Base-by-base conservation (phyloP, 257 asterid genomes). In the Solanum dulcamara region DNA sequence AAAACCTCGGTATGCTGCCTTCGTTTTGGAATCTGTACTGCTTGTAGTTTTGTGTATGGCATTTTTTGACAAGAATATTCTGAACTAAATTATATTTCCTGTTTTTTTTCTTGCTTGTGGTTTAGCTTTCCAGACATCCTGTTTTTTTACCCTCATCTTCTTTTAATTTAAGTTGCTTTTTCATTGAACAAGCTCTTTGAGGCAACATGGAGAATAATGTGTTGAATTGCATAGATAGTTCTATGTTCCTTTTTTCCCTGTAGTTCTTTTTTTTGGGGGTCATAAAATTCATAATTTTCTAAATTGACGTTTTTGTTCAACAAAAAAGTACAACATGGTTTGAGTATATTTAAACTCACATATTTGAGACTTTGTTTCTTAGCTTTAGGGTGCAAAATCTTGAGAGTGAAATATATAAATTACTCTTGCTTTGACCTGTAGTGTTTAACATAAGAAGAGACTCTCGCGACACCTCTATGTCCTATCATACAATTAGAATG, bases 1-100 rank as follows among this genome's bases (percentile, higher is more conserved):
- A 93, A 91, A 87, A 70, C 93, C 85, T 51, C 64, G 98, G 99
- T 96, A 93, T 85, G 93, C 81, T 62, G 40, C 86, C 77, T 86
- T 72, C 59, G 80, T 75, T 30, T 32, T 48, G 81, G 57, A 44
- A 57, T 83, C 86, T 32, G 42, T 11, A 48, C 40, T 79, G 64
- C 40, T 79, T 79, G 42, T 30, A 17, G 48, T 53, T 37, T 17
- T 81, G 33, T 67, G 18, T 71, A 57, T 35, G 26, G 20, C 48
- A 37, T 44, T 32, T 7, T 72, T 44, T 46, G 9, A 46, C 37
- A 37, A 22, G 80, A 71, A 38, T 37, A 71, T 71, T 38, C 80
- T 22, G 28, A 38, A 71, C 38, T 11, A n/a, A 38, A 37, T 42
- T 22, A 5, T 17, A 20, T 37, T 20, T 33, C 77, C 51, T 70